A percentile compares a stretch with the other conserved stretches of the same genome.
Conservation (phyloP, 148 eudicot genomes). For the Rhododendron ferrugineum region DNA sequence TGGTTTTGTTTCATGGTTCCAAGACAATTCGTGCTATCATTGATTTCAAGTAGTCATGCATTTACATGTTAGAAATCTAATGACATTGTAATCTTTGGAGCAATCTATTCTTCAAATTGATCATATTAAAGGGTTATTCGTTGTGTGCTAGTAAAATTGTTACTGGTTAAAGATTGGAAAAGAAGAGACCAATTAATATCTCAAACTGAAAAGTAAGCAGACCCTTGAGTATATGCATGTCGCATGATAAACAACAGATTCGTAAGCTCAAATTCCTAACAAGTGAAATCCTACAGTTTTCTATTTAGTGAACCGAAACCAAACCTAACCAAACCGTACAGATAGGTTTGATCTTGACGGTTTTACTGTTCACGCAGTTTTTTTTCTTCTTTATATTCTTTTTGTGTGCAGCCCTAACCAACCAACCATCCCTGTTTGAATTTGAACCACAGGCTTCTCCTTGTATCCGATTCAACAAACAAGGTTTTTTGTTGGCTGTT, state of each 20-base stretch:
- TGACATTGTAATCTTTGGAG: background rate
- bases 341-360: background rate
- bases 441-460: conserved; percentile 61
- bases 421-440: background rate
- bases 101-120: background rate
- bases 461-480: conserved; percentile 81
- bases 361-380: background rate
- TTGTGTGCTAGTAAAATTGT: background rate
- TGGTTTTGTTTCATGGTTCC: background rate
- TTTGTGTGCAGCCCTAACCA: background rate
- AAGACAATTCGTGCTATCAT: background rate
- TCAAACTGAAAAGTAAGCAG: background rate
- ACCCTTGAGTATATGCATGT: background rate
- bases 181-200: background rate
- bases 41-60: background rate
- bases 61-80: background rate
- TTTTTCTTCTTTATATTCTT: background rate
- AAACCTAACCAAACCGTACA: background rate
- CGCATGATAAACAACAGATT: background rate
- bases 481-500: conserved; percentile 81
- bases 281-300: background rate
- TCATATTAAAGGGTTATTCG: background rate
- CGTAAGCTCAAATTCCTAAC: background rate
- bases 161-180: background rate
- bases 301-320: background rate